Base-by-base conservation (phyloP, 176 grass and related monocot genomes). In the Coix lacrymajobi region DNA sequence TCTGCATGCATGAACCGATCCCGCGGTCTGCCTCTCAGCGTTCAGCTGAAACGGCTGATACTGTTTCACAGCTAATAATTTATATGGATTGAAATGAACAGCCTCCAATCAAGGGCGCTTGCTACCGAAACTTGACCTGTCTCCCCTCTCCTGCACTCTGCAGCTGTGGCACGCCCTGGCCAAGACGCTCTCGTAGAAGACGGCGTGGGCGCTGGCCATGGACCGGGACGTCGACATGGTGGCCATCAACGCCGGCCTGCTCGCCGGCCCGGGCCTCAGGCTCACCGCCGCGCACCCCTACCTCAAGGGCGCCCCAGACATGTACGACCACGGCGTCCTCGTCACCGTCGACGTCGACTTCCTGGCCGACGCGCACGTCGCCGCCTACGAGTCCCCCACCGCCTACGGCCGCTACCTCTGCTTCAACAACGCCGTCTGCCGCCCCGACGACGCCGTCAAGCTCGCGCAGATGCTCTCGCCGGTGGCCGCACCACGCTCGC, bases 181-280 rank as follows among this genome's bases (percentile, higher is more conserved):
- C 48, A 99, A 96, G 83, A 99, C 93, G 14, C 80, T 96, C 2
- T 90, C 96, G 4, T 93, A 99, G 90, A 99, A 92, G 83, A 99
- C 96, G 12, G 96, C 96, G 25, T 99, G 96, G 96, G 93, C 96
- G 4, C 45, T 99, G 85, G 96, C 96, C 5, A 99, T 99, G 96
- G 96, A 99, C 86, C 66, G 96, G 15, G 93, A 89, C n/a, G 89
- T 99, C 30, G 85, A 95, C 83, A 99, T 99, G 96, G 93, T 99
- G 83, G 66, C 91, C 61, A 64, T 99, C 54, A 99, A 99, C 75
- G 89, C 91, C 4, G 96, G 96, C 46, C 85, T 99, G 7, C 34
- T 89, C 33, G 80, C 81, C 0, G 85, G 46, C 1, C 87, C 89
- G 1, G 85, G 61, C 19, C 29, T 90, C 54, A 82, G 66, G 25